phyloP scores from a whole-genome alignment of 257 asterid genomes.

The Penstemon eatonii region DNA sequence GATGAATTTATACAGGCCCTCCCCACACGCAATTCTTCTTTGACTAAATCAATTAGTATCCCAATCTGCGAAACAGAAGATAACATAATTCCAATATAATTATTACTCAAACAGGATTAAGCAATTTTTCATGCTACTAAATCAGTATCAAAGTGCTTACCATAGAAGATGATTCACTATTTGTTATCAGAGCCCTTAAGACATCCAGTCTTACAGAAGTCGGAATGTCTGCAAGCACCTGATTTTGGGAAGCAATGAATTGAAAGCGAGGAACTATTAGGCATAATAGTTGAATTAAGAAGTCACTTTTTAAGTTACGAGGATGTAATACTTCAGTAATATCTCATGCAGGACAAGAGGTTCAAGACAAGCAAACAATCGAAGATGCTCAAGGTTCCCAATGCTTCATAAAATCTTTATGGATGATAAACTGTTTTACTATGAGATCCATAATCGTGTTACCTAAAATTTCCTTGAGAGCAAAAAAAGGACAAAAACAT shows the following conservation, averaged over 20 bases:
- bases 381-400: constrained; percentile 17
- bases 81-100: constrained; percentile 6
- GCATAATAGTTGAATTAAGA: neutral
- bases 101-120: constrained; percentile 14
- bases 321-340: constrained; percentile 5
- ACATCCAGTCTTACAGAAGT: constrained; percentile 66
- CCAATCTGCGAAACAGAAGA: constrained; percentile 52
- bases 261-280: constrained; percentile 6
- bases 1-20: constrained; percentile 32
- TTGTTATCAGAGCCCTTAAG: constrained; percentile 65
- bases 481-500: constrained; percentile 1
- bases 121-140: constrained; percentile 16
- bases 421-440: neutral
- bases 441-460: neutral
- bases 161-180: constrained; percentile 77
- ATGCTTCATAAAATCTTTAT: too few species aligned
- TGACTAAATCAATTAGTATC: constrained; percentile 70
- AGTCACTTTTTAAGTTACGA: neutral
- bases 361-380: neutral
- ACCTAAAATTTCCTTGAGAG: neutral
- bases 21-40: constrained; percentile 63
- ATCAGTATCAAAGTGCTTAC: constrained; percentile 42
- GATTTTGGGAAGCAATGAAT: constrained; percentile 29
- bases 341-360: constrained; percentile 11
- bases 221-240: constrained; percentile 85